phyloP scores from a whole-genome alignment of 2,329 filamentous ascomycete species.

The Aspergillus nomiae region DNA sequence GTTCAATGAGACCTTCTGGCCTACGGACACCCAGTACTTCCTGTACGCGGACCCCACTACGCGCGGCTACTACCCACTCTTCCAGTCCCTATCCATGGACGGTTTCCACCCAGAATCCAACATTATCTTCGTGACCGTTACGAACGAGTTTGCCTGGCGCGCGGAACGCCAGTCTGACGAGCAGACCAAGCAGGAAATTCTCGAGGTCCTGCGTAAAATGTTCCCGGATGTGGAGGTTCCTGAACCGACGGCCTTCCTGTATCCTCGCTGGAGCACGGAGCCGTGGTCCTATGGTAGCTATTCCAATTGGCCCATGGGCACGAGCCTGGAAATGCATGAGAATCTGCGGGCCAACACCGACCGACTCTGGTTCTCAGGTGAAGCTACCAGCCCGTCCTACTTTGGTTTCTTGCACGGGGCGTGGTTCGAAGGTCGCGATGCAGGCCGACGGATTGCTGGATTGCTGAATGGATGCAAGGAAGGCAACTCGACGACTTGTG shows the following conservation, averaged over 20 bases:
- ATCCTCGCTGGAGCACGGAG: slow-evolving; percentile 59
- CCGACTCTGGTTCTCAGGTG: slow-evolving; percentile 66
- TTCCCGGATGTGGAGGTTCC: slow-evolving; percentile 60
- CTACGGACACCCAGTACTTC: slow-evolving; percentile 54
- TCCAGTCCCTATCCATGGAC: slow-evolving; percentile 61
- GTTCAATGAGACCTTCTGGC: slow-evolving; percentile 69
- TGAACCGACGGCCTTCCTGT: slow-evolving; percentile 62
- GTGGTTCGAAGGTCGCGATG: slow-evolving; percentile 58
- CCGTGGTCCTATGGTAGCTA: slow-evolving; percentile 63
- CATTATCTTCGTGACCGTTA: slow-evolving; percentile 67
- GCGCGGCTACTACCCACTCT: slow-evolving; percentile 61
- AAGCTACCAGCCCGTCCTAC: slow-evolving; percentile 64
- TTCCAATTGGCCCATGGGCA: slow-evolving; percentile 67
- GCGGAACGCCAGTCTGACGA: slow-evolving; percentile 63
- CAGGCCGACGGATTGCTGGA: slow-evolving; percentile 40
- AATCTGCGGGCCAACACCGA: slow-evolving; percentile 67
- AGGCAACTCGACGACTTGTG: slow-evolving; percentile 18
- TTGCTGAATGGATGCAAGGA: slow-evolving; percentile 24
- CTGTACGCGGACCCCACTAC: slow-evolving; percentile 54
- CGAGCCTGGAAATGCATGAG: slow-evolving; percentile 66
- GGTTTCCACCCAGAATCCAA: slow-evolving; percentile 64
- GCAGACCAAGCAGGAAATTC: slow-evolving; percentile 58
- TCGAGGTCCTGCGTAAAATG: slow-evolving; percentile 63
- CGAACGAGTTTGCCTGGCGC: slow-evolving; percentile 57
- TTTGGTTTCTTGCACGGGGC: slow-evolving; percentile 68